These are phyloP conservation scores for Ensete ventricosum DNA, from an alignment of 176 grass and related monocot species.

Conservation along the genomic window DNA sequence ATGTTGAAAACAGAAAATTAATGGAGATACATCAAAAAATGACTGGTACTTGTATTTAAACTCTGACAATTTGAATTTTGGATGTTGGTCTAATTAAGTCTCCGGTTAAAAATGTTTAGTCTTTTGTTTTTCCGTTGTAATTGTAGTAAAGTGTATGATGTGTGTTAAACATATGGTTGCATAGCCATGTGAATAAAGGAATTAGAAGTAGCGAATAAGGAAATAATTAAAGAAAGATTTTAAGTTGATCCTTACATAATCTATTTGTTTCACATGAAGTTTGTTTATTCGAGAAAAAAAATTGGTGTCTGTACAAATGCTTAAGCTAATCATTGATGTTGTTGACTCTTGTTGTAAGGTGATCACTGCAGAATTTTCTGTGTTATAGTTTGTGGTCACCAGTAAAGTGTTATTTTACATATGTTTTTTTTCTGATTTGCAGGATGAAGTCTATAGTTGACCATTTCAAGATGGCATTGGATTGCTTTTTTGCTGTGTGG, in stretches of 20 bases:
- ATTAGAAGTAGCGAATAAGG: too few relatives aligned
- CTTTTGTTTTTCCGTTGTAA: too few relatives aligned
- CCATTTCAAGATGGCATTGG: conserved; percentile 65
- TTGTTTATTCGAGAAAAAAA: neutral
- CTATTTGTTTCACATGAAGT: neutral
- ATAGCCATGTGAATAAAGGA: too few relatives aligned
- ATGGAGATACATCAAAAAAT: too few relatives aligned
- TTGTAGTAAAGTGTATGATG: too few relatives aligned
- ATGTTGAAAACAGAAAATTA: too few relatives aligned
- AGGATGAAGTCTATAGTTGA: conserved; percentile 74
- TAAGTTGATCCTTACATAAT: neutral
- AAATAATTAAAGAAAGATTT: neutral
- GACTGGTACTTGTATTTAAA: too few relatives aligned
- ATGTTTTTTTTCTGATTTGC: conserved; percentile 10
- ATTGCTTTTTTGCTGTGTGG: conserved; percentile 96
- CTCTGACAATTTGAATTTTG: too few relatives aligned
- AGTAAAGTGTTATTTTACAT: neutral
- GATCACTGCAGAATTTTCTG: neutral
- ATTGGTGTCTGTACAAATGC: neutral
- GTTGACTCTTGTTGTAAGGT: too few relatives aligned
- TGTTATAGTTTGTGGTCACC: neutral
- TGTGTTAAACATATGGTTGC: too few relatives aligned
- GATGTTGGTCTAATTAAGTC: too few relatives aligned
- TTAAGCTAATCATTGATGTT: neutral
- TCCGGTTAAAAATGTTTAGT: too few relatives aligned